Base-by-base conservation (phyloP, 805 yeast species). In the Metschnikowia rubicola region DNA sequence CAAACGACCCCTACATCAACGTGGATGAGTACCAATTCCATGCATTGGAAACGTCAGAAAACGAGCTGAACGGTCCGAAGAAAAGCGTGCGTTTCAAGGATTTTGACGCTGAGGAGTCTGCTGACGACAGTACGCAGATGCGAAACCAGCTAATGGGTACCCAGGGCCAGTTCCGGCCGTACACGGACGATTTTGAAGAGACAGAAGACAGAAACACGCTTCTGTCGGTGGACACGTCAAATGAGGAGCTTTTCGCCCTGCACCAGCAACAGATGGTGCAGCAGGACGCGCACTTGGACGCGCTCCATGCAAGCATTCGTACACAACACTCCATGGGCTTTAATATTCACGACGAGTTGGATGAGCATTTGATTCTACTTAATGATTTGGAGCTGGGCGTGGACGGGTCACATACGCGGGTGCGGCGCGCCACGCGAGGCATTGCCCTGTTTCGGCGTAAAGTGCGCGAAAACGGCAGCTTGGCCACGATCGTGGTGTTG, bases 311-410 rank as follows among this genome's bases (percentile, higher is more conserved):
- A 21, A 65, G 70, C 11, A 64, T 73, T 8, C 57, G 57, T 30
- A 53, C 59, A 26, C 77, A 73, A 56, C 72, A 66, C 48, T 49
- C 59, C 10, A 71, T 73, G 75, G 76, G 77, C 6, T 44, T 59
- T 11, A 57, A 51, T 30, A 72, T 73, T 36, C 65, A 69, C 50
- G 60, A 63, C 28, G 77, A 73, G 49, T 43, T 73, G 10, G 75
- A 73, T 47, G 70, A 71, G 39, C 77, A 73, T 52, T 48, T 73
- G 47, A 68, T 73, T 12, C 43, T 71, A 12, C 63, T 73, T 46
- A 63, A 64, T 47, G 77, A 73, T 53, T 59, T 73, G 39, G 77
- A 73, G 48, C 59, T 53, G 35, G 77, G 77, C 1, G 74, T 71
- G 9, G 76, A 70, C 39, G 44, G 48, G 31, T 63, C 75, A 3